Evolutionary conservation across 129 eudicot genomes (phyloP).

Genomic region (Solidago caesia): DNA sequence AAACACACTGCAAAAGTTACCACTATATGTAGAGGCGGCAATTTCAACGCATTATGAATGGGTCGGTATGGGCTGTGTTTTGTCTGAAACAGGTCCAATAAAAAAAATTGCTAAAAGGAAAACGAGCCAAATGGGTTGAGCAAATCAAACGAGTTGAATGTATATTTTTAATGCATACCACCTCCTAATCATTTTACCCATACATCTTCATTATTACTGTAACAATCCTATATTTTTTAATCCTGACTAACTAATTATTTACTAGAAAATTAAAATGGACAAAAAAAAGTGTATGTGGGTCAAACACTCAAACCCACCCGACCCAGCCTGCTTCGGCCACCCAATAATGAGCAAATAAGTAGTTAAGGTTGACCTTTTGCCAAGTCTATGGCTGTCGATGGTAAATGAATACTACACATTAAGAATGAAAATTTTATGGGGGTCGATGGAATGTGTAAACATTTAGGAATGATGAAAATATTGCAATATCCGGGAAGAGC

Average conservation of each 20-base stretch:
- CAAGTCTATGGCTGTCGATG: neutral
- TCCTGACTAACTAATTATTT: neutral
- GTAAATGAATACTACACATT: neutral
- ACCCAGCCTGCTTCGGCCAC: neutral
- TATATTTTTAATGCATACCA: neutral
- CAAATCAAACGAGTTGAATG: neutral
- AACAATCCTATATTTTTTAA: neutral
- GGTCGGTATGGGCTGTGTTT: neutral
- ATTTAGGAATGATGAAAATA: neutral
- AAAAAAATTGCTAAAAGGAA: neutral
- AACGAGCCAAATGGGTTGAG: neutral
- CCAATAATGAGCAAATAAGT: neutral
- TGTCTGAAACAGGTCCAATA: neutral
- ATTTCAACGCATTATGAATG: neutral
- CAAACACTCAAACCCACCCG: neutral
- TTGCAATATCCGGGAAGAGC: slow-evolving; percentile 1
- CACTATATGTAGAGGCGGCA: neutral
- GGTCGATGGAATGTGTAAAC: neutral
- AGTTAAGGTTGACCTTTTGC: neutral
- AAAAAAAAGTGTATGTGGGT: neutral
- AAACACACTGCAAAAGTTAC: neutral
- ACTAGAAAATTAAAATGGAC: neutral
- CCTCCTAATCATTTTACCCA: neutral
- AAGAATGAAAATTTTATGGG: neutral
- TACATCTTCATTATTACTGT: neutral